phyloP scores from a whole-genome alignment of 345 rosid genomes.

The Eucalyptus marginata region DNA sequence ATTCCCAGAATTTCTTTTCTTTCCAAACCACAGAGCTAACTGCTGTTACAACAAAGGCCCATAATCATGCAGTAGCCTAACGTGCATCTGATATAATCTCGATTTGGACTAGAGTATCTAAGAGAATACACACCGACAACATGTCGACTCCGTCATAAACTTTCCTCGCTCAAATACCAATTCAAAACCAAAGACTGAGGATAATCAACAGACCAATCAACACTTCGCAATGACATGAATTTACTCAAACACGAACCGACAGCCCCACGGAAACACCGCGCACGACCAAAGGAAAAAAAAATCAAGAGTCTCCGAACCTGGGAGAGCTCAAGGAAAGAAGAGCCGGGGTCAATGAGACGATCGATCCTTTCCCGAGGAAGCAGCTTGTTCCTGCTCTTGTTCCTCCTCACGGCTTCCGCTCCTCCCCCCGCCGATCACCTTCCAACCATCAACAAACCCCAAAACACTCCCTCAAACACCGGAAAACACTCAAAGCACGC shows the following conservation, averaged over 20 bases:
- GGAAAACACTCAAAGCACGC: background rate
- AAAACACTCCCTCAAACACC: background rate
- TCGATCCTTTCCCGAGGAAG: conserved; percentile 88
- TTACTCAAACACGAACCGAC: background rate
- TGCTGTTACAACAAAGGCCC: background rate
- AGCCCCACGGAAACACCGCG: background rate
- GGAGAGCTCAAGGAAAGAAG: conserved; percentile 91
- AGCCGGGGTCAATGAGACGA: conserved; percentile 73
- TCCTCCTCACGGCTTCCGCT: conserved; percentile 79
- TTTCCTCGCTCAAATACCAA: background rate
- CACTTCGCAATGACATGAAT: background rate
- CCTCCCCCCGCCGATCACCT: conserved; percentile 95
- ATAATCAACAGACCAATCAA: background rate
- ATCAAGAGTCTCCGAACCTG: conserved; percentile 35
- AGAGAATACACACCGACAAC: background rate
- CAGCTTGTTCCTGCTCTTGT: conserved; percentile 74
- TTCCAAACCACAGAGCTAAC: background rate
- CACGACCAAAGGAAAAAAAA: background rate
- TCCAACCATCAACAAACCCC: background rate
- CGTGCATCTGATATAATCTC: background rate
- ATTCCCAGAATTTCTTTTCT: background rate
- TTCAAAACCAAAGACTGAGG: background rate
- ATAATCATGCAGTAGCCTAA: background rate
- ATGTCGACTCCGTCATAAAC: background rate
- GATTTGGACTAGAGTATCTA: background rate